A percentile compares a stretch with the other conserved stretches of the same genome.
These are phyloP conservation scores for Thozetella sp. DNA, from an alignment of 495 filamentous ascomycete species.

Conservation along the genomic window DNA sequence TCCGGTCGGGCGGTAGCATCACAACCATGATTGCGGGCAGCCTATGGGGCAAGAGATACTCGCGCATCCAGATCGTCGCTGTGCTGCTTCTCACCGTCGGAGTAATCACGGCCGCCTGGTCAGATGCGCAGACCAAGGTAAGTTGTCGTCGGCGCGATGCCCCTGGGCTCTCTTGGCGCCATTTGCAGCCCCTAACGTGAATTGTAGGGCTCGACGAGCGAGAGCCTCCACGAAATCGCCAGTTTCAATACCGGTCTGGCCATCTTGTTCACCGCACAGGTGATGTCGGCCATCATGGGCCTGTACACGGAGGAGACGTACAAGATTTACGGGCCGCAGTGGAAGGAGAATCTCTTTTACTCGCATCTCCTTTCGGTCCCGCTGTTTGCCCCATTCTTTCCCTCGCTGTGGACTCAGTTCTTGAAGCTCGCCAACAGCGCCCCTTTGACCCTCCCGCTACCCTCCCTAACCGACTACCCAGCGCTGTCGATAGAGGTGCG, in stretches of 20 bases:
- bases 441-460: constrained; percentile 41
- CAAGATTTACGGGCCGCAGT: constrained; percentile 80
- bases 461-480: constrained; percentile 23
- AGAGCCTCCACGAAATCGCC: constrained; percentile 21
- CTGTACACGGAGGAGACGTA: constrained; percentile 93
- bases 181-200: constrained; percentile 14
- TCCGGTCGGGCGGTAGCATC: constrained; percentile 92
- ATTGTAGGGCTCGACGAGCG: constrained; percentile 26
- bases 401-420: constrained; percentile 51
- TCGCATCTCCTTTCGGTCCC: constrained; percentile 80
- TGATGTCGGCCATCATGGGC: constrained; percentile 91
- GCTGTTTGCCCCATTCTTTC: constrained; percentile 59
- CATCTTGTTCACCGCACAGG: constrained; percentile 85
- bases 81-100: constrained; percentile 84
- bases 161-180: not conserved
- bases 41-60: constrained; percentile 83
- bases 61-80: constrained; percentile 72
- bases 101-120: constrained; percentile 83
- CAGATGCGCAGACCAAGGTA: constrained; percentile 84
- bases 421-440: constrained; percentile 48
- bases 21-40: constrained; percentile 89
- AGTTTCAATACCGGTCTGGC: constrained; percentile 74
- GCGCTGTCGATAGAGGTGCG: constrained; percentile 24
- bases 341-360: constrained; percentile 97
- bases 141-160: constrained; percentile 10